Conservation (phyloP, 129 eudicot species). For the Artemisia argyi region DNA sequence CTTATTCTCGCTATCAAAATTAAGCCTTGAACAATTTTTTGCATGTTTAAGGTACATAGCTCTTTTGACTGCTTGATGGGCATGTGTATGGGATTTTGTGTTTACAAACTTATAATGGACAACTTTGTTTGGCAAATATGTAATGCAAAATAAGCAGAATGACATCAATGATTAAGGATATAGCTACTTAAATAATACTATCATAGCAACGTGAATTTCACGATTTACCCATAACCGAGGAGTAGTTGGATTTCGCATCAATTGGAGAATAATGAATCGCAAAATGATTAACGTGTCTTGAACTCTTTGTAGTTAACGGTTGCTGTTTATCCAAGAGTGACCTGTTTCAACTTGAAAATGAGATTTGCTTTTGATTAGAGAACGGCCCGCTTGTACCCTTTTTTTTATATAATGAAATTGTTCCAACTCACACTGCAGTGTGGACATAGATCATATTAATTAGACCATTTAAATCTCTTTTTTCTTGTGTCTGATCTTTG, state of each 20-base stretch:
- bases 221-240: background rate
- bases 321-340: background rate
- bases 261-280: slow-evolving; percentile 1
- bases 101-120: background rate
- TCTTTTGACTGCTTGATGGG: no score
- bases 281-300: background rate
- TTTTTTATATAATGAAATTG: background rate
- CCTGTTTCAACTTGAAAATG: background rate
- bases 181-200: background rate
- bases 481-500: no score
- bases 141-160: slow-evolving; percentile 16
- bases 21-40: no score
- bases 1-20: no score
- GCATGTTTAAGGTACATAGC: no score
- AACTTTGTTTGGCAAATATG: background rate
- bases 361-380: background rate
- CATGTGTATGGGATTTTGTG: no score
- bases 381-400: background rate
- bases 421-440: background rate
- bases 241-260: background rate
- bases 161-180: background rate
- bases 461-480: background rate
- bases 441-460: background rate
- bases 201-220: background rate
- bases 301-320: background rate